phyloP scores from a whole-genome alignment of 106 monocot genomes.

The Hemerocallis citrina region DNA sequence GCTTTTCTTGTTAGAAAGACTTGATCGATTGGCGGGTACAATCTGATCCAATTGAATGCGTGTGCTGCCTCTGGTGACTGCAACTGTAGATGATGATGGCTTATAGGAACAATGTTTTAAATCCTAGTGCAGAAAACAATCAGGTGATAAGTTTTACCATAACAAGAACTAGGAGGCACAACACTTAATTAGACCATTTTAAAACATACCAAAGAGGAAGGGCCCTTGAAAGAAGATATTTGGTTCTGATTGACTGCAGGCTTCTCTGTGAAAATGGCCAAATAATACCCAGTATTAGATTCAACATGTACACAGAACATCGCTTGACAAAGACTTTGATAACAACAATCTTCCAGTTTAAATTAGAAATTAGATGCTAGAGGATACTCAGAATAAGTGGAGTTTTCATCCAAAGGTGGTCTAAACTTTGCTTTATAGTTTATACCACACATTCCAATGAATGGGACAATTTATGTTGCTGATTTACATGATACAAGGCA shows the following conservation, averaged over 20 bases:
- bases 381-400: too few relatives aligned
- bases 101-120: conserved; percentile 18
- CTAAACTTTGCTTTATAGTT: too few relatives aligned
- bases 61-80: conserved; percentile 12
- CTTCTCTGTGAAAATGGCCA: conserved; percentile 18
- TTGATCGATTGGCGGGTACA: conserved; percentile 74
- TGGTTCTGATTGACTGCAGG: conserved; percentile 10
- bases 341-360: not conserved
- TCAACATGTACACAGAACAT: not conserved
- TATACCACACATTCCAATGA: too few relatives aligned
- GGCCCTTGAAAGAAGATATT: conserved; percentile 10
- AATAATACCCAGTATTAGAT: not conserved
- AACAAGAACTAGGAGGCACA: not conserved
- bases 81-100: conserved; percentile 10
- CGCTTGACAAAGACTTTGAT: not conserved
- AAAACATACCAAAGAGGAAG: conserved; percentile 34
- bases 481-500: too few relatives aligned
- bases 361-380: not conserved
- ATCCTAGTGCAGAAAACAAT: conserved; percentile 24
- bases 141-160: not conserved
- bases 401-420: too few relatives aligned
- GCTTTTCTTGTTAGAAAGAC: conserved; percentile 24
- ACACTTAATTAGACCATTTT: not conserved
- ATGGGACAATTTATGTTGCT: too few relatives aligned
- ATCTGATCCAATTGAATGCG: conserved; percentile 23